These are phyloP conservation scores for Nidularia sp. DNA, from an alignment of 768 basidiomycete species.

Conservation along the genomic window DNA sequence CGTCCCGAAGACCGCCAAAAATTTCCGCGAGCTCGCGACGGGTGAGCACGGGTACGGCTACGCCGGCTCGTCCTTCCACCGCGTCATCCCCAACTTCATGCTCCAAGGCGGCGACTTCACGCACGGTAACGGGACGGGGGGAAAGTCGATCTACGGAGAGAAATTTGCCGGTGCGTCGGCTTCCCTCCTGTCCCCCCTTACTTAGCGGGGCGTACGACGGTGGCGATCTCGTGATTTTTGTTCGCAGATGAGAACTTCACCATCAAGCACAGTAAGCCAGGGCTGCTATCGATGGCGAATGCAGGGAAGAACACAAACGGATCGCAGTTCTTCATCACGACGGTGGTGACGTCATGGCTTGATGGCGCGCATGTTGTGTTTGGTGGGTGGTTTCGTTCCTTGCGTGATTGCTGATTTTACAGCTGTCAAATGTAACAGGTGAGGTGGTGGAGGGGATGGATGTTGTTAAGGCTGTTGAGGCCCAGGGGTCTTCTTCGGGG, in stretches of 20 bases:
- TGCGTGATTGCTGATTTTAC: conserved; percentile 2
- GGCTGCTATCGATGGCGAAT: conserved; percentile 70
- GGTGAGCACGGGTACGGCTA: conserved; percentile 69
- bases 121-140: conserved; percentile 56
- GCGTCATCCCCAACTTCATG: conserved; percentile 77
- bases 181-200: background rate
- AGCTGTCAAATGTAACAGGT: conserved; percentile 19
- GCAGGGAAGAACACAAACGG: conserved; percentile 75
- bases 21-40: conserved; percentile 83
- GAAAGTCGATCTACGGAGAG: conserved; percentile 66
- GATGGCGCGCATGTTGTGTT: conserved; percentile 82
- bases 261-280: conserved; percentile 62
- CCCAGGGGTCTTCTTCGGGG: conserved; percentile 25
- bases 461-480: conserved; percentile 37
- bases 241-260: conserved; percentile 72
- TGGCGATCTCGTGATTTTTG: background rate
- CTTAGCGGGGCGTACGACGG: background rate
- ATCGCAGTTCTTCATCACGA: conserved; percentile 82
- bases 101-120: conserved; percentile 86
- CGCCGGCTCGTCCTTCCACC: conserved; percentile 59
- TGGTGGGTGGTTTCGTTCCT: conserved; percentile 32
- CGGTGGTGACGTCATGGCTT: conserved; percentile 66
- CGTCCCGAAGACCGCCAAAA: conserved; percentile 63
- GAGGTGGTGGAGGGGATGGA: conserved; percentile 62
- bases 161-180: conserved; percentile 47